A percentile compares a stretch with the other conserved stretches of the same genome.
phyloP scores from a whole-genome alignment of 2,329 filamentous ascomycete species.

The Stachybotrys chlorohalonatus region DNA sequence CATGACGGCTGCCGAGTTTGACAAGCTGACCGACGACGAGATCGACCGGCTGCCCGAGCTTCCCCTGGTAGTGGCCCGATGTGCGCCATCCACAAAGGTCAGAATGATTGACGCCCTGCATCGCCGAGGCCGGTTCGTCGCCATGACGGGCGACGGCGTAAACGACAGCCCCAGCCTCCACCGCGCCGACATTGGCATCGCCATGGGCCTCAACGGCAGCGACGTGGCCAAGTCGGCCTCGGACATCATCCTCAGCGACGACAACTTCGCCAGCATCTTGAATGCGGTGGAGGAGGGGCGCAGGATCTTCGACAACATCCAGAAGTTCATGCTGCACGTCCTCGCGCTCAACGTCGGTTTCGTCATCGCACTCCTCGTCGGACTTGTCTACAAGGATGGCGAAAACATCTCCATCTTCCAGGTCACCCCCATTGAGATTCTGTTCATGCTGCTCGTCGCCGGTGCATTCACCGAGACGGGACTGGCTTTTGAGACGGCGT shows the following conservation, averaged over 20 bases:
- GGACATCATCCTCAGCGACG: slow-evolving; percentile 58
- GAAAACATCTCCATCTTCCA: slow-evolving; percentile 59
- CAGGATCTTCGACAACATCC: slow-evolving; percentile 61
- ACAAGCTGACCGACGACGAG: slow-evolving; percentile 50
- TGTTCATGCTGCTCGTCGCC: slow-evolving; percentile 69
- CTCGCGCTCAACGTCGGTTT: slow-evolving; percentile 60
- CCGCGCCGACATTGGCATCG: slow-evolving; percentile 59
- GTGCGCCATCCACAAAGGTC: slow-evolving; percentile 61
- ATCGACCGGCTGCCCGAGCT: slow-evolving; percentile 54
- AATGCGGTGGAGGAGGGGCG: slow-evolving; percentile 53
- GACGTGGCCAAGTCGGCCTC: slow-evolving; percentile 62
- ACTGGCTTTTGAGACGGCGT: slow-evolving; percentile 59
- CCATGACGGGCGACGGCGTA: slow-evolving; percentile 64
- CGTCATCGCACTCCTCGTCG: slow-evolving; percentile 56
- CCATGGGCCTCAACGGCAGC: slow-evolving; percentile 55
- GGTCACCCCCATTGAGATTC: slow-evolving; percentile 59
- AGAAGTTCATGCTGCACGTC: slow-evolving; percentile 61
- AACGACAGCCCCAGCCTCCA: slow-evolving; percentile 62
- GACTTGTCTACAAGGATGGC: slow-evolving; percentile 58
- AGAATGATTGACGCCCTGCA: slow-evolving; percentile 69
- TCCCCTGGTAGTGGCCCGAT: slow-evolving; percentile 61
- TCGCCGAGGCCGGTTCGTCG: slow-evolving; percentile 50
- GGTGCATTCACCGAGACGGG: slow-evolving; percentile 64
- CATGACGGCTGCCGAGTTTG: slow-evolving; percentile 56
- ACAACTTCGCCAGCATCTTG: slow-evolving; percentile 47